Evolutionary conservation across 805 yeast species (phyloP).

Genomic region (Tetrapisispora namnaoensis): DNA sequence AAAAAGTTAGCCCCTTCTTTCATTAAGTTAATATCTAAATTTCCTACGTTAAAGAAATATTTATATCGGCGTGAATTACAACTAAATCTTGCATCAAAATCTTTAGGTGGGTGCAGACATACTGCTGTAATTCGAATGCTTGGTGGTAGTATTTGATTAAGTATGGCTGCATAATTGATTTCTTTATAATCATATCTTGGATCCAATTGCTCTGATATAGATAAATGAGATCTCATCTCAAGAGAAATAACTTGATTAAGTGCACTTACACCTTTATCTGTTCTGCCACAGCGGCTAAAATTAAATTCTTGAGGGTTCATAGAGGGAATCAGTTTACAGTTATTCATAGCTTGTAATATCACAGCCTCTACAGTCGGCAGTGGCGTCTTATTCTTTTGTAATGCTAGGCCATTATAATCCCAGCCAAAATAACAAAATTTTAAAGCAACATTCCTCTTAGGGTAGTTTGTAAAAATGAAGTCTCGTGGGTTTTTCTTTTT

Average conservation of each 20-base stretch:
- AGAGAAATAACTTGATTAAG: slow-evolving; percentile 88
- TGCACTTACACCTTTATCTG: slow-evolving; percentile 96
- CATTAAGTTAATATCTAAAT: slow-evolving; percentile 63
- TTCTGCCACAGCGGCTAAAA: slow-evolving; percentile 88
- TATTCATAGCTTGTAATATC: slow-evolving; percentile 60
- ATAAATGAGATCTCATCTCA: slow-evolving; percentile 57
- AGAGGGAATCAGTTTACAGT: slow-evolving; percentile 54
- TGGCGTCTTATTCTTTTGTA: slow-evolving; percentile 65
- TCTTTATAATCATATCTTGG: slow-evolving; percentile 54
- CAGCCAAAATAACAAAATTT: slow-evolving; percentile 87
- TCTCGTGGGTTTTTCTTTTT: slow-evolving; percentile 29
- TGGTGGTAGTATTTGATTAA: slow-evolving; percentile 69
- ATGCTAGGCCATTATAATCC: slow-evolving; percentile 86
- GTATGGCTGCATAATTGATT: slow-evolving; percentile 60
- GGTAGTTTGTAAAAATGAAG: slow-evolving; percentile 57
- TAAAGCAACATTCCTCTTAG: slow-evolving; percentile 64
- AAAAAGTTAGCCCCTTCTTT: slow-evolving; percentile 46
- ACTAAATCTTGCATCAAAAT: slow-evolving; percentile 88
- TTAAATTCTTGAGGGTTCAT: slow-evolving; percentile 51
- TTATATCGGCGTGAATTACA: slow-evolving; percentile 80
- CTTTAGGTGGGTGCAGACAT: slow-evolving; percentile 71
- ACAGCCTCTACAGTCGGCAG: slow-evolving; percentile 80
- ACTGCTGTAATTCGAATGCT: slow-evolving; percentile 79
- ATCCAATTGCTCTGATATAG: slow-evolving; percentile 50
- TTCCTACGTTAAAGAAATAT: slow-evolving; percentile 55